A percentile compares a stretch with the other conserved stretches of the same genome.
Evolutionary conservation across 73 alveolate genomes (phyloP).

Genomic region (Symbiodinium natans): DNA sequence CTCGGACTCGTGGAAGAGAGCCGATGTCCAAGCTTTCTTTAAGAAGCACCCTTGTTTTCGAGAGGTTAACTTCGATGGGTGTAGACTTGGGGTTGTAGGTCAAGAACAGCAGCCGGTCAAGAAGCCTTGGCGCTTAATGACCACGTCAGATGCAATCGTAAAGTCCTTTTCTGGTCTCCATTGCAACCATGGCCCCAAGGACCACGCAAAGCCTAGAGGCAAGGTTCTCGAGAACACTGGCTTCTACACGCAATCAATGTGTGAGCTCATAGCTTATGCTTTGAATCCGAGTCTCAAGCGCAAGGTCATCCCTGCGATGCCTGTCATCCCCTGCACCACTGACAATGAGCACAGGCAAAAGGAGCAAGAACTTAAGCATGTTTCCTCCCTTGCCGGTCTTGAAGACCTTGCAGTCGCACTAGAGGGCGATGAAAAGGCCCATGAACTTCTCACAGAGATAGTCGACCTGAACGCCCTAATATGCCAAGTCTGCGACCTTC

Average conservation of each 20-base stretch:
- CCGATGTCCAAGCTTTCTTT: too few species aligned
- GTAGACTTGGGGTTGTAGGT: background rate
- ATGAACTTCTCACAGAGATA: background rate
- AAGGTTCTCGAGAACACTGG: too few species aligned
- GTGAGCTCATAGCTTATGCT: background rate
- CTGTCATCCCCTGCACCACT: background rate
- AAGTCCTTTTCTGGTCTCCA: background rate
- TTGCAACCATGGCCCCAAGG: background rate
- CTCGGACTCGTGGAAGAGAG: too few species aligned
- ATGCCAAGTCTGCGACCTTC: background rate
- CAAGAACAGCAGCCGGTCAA: background rate
- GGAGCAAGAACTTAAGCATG: background rate
- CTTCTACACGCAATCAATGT: background rate
- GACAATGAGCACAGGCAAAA: background rate
- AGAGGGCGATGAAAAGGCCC: background rate
- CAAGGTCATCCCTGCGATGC: background rate
- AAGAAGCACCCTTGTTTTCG: background rate
- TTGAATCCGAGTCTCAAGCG: background rate
- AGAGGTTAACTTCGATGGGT: background rate
- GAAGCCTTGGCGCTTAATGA: conserved; percentile 31
- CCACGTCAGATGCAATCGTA: background rate
- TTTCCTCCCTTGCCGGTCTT: conserved; percentile 3
- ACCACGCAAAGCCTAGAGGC: too few species aligned
- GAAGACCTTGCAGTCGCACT: background rate
- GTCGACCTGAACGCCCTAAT: background rate